phyloP scores from a whole-genome alignment of 768 basidiomycete genomes.

The Auricularia cornea region DNA sequence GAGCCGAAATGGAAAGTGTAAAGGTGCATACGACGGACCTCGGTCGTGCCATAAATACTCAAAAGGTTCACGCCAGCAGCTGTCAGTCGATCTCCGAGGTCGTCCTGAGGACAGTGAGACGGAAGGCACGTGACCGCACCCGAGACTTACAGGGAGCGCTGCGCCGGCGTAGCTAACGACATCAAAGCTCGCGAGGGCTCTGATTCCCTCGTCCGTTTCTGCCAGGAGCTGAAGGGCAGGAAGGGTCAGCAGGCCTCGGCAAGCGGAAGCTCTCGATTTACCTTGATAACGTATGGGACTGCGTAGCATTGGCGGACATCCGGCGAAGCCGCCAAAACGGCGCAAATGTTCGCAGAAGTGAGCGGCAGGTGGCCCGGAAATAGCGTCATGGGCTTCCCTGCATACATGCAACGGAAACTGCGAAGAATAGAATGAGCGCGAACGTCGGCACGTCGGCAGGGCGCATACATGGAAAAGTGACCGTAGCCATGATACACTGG shows the following conservation, averaged over 20 bases:
- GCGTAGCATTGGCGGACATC: slow-evolving; percentile 26
- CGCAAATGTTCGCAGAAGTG: slow-evolving; percentile 36
- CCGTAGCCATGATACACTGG: slow-evolving; percentile 38
- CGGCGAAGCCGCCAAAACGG: slow-evolving; percentile 28
- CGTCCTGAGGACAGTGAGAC: slow-evolving; percentile 21
- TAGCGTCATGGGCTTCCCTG: slow-evolving; percentile 33
- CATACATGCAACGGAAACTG: slow-evolving; percentile 38
- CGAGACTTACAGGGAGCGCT: slow-evolving; percentile 31
- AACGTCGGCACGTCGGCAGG: neutral
- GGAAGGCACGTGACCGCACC: neutral
- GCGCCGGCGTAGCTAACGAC: slow-evolving; percentile 46
- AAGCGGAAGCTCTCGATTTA: slow-evolving; percentile 1
- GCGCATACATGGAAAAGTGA: slow-evolving; percentile 25
- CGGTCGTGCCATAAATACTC: slow-evolving; percentile 40
- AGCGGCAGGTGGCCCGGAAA: slow-evolving; percentile 38
- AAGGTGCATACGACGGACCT: slow-evolving; percentile 23
- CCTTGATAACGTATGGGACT: slow-evolving; percentile 32
- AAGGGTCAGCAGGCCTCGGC: no score
- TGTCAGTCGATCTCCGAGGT: slow-evolving; percentile 43
- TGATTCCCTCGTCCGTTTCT: slow-evolving; percentile 39
- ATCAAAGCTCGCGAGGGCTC: slow-evolving; percentile 34
- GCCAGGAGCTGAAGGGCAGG: slow-evolving; percentile 37
- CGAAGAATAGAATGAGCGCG: slow-evolving; percentile 10
- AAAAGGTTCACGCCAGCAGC: slow-evolving; percentile 41
- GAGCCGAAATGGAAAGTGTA: no score